phyloP scores from a whole-genome alignment of 768 basidiomycete species.

The Gloeophyllum trabeum region DNA sequence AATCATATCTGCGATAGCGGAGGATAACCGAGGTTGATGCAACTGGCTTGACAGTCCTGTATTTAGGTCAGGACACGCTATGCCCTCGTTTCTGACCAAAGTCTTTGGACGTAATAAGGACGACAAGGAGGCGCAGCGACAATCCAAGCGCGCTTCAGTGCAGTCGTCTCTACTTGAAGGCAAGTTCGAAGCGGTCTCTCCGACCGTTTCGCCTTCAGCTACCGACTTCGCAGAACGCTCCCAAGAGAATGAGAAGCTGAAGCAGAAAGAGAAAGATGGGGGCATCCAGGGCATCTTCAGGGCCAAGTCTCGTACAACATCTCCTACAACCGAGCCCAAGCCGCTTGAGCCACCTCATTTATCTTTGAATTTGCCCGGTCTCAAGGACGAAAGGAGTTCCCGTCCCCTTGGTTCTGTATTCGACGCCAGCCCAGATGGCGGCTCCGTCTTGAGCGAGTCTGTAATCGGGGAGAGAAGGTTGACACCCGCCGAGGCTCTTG shows the following conservation, averaged over 20 bases:
- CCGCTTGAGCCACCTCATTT: conserved; percentile 36
- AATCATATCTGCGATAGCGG: too few species aligned
- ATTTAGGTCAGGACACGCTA: conserved; percentile 12
- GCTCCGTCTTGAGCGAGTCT: conserved; percentile 35
- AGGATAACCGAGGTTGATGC: too few species aligned
- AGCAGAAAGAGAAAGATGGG: conserved; percentile 23
- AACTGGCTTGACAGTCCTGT: background rate
- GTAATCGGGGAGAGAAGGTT: conserved; percentile 47
- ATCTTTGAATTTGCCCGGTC: conserved; percentile 47
- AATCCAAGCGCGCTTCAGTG: conserved; percentile 23
- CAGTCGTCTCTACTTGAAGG: conserved; percentile 49
- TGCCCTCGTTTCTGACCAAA: conserved; percentile 66
- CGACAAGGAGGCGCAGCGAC: conserved; percentile 34
- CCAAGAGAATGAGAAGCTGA: conserved; percentile 23
- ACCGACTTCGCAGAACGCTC: conserved; percentile 14
- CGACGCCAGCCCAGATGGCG: conserved; percentile 43
- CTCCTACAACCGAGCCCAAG: conserved; percentile 22
- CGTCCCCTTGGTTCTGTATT: conserved; percentile 46
- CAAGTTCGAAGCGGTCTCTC: conserved; percentile 63
- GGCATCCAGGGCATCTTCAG: conserved; percentile 37
- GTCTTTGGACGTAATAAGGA: conserved; percentile 67
- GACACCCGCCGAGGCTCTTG: conserved; percentile 49
- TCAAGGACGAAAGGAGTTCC: conserved; percentile 34
- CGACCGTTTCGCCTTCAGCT: conserved; percentile 25
- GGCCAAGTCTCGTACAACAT: conserved; percentile 29